Evolutionary conservation across 1,139 yeast species (phyloP).

Genomic region (Candida sp.): DNA sequence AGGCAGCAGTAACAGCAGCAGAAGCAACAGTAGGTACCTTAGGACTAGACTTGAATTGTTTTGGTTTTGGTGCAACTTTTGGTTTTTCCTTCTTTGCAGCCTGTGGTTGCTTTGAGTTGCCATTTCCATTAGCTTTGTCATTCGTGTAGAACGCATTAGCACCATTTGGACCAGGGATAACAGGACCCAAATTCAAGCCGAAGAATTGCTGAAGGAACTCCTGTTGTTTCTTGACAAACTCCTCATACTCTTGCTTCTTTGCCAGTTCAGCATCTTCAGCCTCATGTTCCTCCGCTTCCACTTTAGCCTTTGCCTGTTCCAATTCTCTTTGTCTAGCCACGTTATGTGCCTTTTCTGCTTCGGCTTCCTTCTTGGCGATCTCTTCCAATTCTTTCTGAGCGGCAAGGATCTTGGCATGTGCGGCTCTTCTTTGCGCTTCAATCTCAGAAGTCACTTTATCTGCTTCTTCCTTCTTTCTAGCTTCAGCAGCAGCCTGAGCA

Average conservation of each 20-base stretch:
- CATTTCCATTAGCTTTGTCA: not conserved
- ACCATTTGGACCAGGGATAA: conserved; percentile 3
- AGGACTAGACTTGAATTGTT: conserved; percentile 4
- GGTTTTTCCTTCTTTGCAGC: conserved; percentile 5
- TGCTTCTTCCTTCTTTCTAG: no score
- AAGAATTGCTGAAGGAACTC: conserved; percentile 25
- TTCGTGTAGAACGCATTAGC: conserved; percentile 2
- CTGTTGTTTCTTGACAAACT: conserved; percentile 18
- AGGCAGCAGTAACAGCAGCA: no score
- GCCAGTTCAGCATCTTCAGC: conserved; percentile 22
- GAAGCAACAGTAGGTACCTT: conserved; percentile 21
- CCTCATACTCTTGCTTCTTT: conserved; percentile 14
- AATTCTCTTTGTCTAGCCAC: conserved; percentile 7
- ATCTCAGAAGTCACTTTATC: no score
- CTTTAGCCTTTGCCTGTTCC: conserved; percentile 8
- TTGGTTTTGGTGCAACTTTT: conserved; percentile 11
- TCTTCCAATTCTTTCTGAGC: conserved; percentile 19
- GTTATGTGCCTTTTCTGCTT: conserved; percentile 16
- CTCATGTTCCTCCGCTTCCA: conserved; percentile 8
- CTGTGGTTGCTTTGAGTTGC: not conserved
- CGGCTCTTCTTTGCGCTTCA: conserved; percentile 7
- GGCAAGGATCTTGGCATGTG: conserved; percentile 6
- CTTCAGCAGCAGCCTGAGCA: no score
- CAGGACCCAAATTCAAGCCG: conserved; percentile 16
- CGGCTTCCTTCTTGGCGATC: conserved; percentile 17